Evolutionary conservation across 164 flowering plant genomes (phyloP).

Genomic region (Stephania cephalantha): DNA sequence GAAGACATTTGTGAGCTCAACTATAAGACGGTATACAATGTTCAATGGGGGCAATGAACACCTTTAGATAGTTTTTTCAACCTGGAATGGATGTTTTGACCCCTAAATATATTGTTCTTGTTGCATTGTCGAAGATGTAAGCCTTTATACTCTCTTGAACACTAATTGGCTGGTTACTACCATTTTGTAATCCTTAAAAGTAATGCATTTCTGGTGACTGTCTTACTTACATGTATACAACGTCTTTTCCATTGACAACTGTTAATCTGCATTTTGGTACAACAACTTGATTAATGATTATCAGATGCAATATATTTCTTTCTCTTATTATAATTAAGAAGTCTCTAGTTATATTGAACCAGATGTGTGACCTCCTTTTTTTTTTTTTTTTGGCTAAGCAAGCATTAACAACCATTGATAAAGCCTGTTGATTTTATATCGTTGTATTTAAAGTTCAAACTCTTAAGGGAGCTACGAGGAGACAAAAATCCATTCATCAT

Average conservation of each 20-base stretch:
- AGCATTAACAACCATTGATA: background rate
- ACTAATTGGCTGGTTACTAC: slow-evolving; percentile 4
- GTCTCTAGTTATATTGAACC: background rate
- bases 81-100: slow-evolving; percentile 18
- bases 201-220: background rate
- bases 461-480: too few relatives aligned
- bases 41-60: slow-evolving; percentile 24
- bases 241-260: background rate
- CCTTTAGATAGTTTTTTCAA: slow-evolving; percentile 20
- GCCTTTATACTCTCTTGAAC: slow-evolving; percentile 6
- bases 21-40: slow-evolving; percentile 27
- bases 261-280: background rate
- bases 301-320: background rate
- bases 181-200: background rate
- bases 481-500: too few relatives aligned
- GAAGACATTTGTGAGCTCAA: slow-evolving; percentile 25
- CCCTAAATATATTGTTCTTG: slow-evolving; percentile 9
- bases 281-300: too few relatives aligned
- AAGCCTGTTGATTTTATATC: too few relatives aligned
- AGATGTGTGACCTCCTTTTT: background rate
- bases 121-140: slow-evolving; percentile 7
- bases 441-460: too few relatives aligned
- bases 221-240: background rate
- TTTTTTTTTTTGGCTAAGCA: background rate
- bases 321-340: too few relatives aligned